Evolutionary conservation across 768 basidiomycete genomes (phyloP).

Genomic region (Rhizopogon rudus): DNA sequence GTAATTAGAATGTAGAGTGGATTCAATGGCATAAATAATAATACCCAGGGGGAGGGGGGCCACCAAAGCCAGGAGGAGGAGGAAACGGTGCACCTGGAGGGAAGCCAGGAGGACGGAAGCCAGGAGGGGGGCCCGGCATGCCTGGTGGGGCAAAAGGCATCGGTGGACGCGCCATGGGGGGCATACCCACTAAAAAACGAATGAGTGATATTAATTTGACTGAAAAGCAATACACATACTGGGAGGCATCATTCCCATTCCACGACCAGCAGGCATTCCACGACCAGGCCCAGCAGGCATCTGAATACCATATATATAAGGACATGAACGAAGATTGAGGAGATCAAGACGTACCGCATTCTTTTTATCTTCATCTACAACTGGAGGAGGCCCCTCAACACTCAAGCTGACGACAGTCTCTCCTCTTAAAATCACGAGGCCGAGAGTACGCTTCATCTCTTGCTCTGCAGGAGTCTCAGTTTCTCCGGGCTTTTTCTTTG

Average conservation of each 20-base stretch:
- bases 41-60: conserved; percentile 84
- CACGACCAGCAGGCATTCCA: conserved; percentile 94
- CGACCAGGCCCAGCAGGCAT: conserved; percentile 87
- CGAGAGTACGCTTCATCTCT: conserved; percentile 94
- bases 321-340: conserved; percentile 2
- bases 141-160: conserved; percentile 62
- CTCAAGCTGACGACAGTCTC: conserved; percentile 94
- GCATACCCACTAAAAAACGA: conserved; percentile 46
- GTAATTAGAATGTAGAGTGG: conserved; percentile 3
- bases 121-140: conserved; percentile 84
- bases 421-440: conserved; percentile 94
- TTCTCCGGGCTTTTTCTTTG: conserved; percentile 87
- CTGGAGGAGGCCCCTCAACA: conserved; percentile 93
- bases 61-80: conserved; percentile 76
- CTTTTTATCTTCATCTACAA: conserved; percentile 87
- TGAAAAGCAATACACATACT: conserved; percentile 41
- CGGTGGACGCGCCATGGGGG: conserved; percentile 61
- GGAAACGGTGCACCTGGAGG: conserved; percentile 77
- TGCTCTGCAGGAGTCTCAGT: conserved; percentile 69
- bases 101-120: conserved; percentile 81
- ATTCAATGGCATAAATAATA: not conserved
- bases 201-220: conserved; percentile 6
- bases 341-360: conserved; percentile 48
- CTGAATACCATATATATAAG: conserved; percentile 35
- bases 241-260: conserved; percentile 93